Base-by-base conservation (phyloP, 2,329 filamentous ascomycete species). In the Nannizziopsis arthrosporioides region DNA sequence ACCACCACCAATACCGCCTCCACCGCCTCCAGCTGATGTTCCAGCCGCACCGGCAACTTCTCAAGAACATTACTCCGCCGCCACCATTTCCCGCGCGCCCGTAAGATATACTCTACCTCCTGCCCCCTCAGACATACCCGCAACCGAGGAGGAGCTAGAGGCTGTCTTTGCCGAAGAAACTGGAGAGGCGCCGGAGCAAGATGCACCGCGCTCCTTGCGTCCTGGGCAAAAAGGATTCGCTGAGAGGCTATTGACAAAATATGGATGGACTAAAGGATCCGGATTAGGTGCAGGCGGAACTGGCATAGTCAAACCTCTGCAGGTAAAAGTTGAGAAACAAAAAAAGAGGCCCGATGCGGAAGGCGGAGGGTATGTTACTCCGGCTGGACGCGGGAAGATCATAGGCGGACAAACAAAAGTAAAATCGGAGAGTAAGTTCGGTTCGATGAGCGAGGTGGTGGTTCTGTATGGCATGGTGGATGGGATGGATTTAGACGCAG, bases 211-310 rank as follows among this genome's bases (percentile, higher is more conserved):
- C 34, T 82, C 81, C 37, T 77, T 71, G 49, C 79, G 81, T 2
- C 87, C 88, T 0, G 86, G 87, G 12, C 85, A 94, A 64, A 77
- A 81, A 54, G 85, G 82, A 44, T 94, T 94, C 64, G 92, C 87
- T 0, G 79, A 88, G 55, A 83, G 88, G 31, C 77, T 96, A 48
- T 87, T 98, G 80, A 77, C 80, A 52, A 96, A 95, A 63, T 92
- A 94, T 68, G 92, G 92, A 48, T 96, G 89, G 85, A 82, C 81
- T 32, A 83, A 89, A 59, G 92, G 92, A 18, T 77, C 82, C 53
- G 92, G 92, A 15, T 78, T 98, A 3, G 92, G 92, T 55, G 88
- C 86, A 12, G 77, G 82, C 53, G 80, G 80, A 30, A 80, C 81
- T 18, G 92, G 92, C 52, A 95, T 98, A 57, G 75, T 86, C 47